Conservation (phyloP, 2,329 filamentous ascomycete genomes). For the Paraphaeosphaeria minitans region DNA sequence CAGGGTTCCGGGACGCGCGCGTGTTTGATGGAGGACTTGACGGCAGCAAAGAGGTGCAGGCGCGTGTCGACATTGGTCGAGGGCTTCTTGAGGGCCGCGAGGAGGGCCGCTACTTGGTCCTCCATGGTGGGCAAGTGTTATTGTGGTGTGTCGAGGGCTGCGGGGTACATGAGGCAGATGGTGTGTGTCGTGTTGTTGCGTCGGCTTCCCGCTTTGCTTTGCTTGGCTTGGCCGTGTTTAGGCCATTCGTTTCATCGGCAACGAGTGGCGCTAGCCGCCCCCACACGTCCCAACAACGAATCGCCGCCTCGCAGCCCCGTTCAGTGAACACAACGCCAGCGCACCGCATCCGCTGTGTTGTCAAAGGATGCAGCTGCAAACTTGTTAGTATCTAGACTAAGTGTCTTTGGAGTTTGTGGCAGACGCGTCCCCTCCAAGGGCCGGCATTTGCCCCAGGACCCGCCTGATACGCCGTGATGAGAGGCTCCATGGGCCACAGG, state of each 20-base stretch:
- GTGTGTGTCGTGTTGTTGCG: conserved; percentile 20
- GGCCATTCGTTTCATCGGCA: conserved; percentile 14
- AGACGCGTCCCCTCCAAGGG: too few species aligned
- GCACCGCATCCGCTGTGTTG: neutral
- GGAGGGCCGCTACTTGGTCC: conserved; percentile 59
- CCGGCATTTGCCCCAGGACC: too few species aligned
- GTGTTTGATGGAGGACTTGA: conserved; percentile 92
- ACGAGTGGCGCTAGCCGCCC: conserved; percentile 7
- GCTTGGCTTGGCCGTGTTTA: conserved; percentile 12
- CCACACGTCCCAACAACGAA: neutral
- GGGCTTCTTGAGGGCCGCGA: conserved; percentile 62
- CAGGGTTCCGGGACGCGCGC: conserved; percentile 80
- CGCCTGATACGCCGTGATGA: too few species aligned
- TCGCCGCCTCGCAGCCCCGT: too few species aligned
- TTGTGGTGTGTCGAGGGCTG: conserved; percentile 21
- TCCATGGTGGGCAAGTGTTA: conserved; percentile 55
- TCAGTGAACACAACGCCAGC: neutral
- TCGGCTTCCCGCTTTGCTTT: conserved; percentile 2
- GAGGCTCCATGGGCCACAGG: too few species aligned
- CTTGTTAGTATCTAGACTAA: too few species aligned
- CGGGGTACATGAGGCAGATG: conserved; percentile 26
- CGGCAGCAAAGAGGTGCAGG: conserved; percentile 69
- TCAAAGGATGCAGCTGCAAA: neutral
- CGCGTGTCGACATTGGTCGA: conserved; percentile 73
- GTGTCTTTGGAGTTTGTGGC: too few species aligned